Evolutionary conservation across 805 yeast species (phyloP).

Genomic region (Yamadazyma takamatsuzukensis): DNA sequence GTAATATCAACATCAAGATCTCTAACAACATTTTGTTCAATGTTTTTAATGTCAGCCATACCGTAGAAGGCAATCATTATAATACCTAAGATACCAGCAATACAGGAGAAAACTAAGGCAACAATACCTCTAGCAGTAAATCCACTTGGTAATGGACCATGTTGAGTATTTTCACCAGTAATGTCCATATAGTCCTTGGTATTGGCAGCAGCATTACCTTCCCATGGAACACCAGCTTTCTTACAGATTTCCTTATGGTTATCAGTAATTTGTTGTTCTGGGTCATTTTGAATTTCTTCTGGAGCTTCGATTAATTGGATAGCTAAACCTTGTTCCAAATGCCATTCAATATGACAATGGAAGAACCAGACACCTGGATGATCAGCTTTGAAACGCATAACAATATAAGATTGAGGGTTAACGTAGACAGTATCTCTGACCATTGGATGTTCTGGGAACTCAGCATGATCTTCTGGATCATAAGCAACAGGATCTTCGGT

Average conservation of each 20-base stretch:
- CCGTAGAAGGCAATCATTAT: conserved; percentile 78
- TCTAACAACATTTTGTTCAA: conserved; percentile 59
- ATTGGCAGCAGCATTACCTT: conserved; percentile 92
- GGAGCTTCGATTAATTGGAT: conserved; percentile 73
- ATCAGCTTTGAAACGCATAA: conserved; percentile 69
- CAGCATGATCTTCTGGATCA: conserved; percentile 31
- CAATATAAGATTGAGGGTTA: conserved; percentile 64
- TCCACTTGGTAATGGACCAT: conserved; percentile 67
- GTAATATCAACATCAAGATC: conserved; percentile 50
- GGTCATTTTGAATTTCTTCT: conserved; percentile 35
- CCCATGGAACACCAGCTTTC: conserved; percentile 45
- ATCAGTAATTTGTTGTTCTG: conserved; percentile 56
- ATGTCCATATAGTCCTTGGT: conserved; percentile 59
- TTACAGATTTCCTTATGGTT: conserved; percentile 60
- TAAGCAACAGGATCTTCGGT: conserved; percentile 50
- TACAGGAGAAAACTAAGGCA: conserved; percentile 85
- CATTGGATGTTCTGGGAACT: conserved; percentile 57
- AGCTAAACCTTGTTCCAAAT: conserved; percentile 77
- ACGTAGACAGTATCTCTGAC: conserved; percentile 70
- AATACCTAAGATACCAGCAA: conserved; percentile 83
- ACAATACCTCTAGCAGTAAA: conserved; percentile 95
- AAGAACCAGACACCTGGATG: conserved; percentile 95
- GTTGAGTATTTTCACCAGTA: conserved; percentile 72
- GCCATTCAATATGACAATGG: conserved; percentile 91
- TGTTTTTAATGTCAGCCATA: conserved; percentile 70